Evolutionary conservation across 768 basidiomycete genomes (phyloP).

Genomic region (Roridomyces roridus): DNA sequence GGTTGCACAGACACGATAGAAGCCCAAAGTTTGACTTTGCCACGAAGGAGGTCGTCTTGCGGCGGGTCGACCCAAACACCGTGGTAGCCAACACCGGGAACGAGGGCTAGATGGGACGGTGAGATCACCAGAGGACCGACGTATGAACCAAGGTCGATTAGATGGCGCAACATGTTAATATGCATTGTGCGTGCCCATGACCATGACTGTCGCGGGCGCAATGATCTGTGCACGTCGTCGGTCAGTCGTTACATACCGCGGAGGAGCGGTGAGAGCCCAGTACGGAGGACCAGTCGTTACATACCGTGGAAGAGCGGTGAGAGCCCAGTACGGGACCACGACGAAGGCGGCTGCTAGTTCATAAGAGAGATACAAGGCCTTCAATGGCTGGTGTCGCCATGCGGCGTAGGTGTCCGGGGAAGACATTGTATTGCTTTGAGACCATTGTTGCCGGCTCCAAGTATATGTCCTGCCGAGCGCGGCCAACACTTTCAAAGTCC

Average conservation of each 20-base stretch:
- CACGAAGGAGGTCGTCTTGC: constrained; percentile 45
- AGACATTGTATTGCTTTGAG: not conserved
- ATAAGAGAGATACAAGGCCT: constrained; percentile 53
- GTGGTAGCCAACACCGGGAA: constrained; percentile 44
- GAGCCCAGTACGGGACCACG: constrained; percentile 54
- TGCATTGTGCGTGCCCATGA: constrained; percentile 44
- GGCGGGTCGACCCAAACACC: constrained; percentile 56
- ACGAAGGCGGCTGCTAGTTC: constrained; percentile 47
- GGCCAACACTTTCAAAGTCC: not conserved
- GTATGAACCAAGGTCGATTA: constrained; percentile 10
- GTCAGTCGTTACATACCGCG: constrained; percentile 32
- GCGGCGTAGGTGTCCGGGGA: not conserved
- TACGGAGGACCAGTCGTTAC: not conserved
- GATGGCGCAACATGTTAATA: constrained; percentile 40
- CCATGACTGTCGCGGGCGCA: constrained; percentile 56
- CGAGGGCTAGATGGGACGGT: constrained; percentile 49
- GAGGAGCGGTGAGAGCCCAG: constrained; percentile 50
- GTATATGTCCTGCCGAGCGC: no score
- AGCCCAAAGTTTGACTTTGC: constrained; percentile 49
- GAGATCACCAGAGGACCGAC: constrained; percentile 37
- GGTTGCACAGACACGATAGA: constrained; percentile 44
- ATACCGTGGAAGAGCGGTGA: constrained; percentile 46
- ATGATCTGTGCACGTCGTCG: constrained; percentile 33
- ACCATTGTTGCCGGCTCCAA: no score
- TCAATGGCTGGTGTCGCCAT: constrained; percentile 52